phyloP scores from a whole-genome alignment of 768 basidiomycete genomes.

The Tulasnella sp. region DNA sequence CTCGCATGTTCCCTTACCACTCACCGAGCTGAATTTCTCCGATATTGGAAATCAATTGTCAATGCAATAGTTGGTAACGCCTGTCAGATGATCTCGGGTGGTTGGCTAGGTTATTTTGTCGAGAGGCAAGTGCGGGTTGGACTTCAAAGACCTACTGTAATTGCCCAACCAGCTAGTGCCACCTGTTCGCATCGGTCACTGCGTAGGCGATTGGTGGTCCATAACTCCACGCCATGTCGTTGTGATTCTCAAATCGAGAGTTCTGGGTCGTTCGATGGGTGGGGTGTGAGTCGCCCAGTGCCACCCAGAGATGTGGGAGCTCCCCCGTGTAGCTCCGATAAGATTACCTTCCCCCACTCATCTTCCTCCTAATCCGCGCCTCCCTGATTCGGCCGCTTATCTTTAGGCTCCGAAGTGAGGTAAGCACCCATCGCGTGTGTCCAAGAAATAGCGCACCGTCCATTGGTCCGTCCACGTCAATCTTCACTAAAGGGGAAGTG shows the following conservation, averaged over 20 bases:
- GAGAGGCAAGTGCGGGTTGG: background rate
- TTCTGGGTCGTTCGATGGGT: conserved; percentile 3
- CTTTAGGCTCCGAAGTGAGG: conserved; percentile 7
- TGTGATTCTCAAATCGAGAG: background rate
- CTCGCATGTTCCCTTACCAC: background rate
- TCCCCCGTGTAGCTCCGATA: conserved; percentile 3
- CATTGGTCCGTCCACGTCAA: background rate
- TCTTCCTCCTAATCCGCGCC: background rate
- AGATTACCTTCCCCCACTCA: conserved; percentile 9
- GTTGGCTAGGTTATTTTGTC: background rate
- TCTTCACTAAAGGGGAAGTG: background rate
- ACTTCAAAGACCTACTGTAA: too few species aligned
- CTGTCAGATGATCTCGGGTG: background rate
- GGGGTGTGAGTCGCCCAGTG: background rate
- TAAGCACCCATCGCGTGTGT: conserved; percentile 3
- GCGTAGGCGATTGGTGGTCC: background rate
- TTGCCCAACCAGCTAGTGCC: background rate
- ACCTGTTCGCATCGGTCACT: background rate
- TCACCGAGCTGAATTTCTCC: background rate
- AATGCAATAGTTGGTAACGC: background rate
- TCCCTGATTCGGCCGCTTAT: conserved; percentile 4
- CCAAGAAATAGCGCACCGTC: background rate
- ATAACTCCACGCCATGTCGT: background rate
- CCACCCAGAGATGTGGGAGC: background rate
- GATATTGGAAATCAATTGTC: background rate